Percentiles rank a stretch among this genome's conserved stretches.
These are phyloP conservation scores for Aspergillus thermomutatus DNA, from an alignment of 2,329 filamentous ascomycete genomes.

Conservation along the genomic window DNA sequence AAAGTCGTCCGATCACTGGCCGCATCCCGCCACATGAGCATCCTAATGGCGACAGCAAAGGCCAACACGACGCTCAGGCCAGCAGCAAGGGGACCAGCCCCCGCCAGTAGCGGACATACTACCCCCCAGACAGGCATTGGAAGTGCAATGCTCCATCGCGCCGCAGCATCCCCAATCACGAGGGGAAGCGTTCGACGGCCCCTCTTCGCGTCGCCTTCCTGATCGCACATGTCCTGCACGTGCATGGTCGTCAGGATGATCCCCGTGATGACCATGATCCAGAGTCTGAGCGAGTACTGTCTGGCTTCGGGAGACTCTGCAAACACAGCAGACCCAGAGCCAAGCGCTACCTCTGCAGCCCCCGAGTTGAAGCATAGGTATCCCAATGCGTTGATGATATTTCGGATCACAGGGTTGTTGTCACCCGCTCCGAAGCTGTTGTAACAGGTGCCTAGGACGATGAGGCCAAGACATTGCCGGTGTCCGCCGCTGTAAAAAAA, in stretches of 20 bases:
- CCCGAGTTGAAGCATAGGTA: conserved; percentile 1
- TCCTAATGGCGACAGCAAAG: neutral
- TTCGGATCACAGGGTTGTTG: neutral
- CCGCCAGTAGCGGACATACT: neutral
- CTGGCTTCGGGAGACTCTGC: neutral
- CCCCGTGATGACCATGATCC: conserved; percentile 11
- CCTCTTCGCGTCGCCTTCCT: conserved; percentile 24
- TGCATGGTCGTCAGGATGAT: conserved; percentile 37
- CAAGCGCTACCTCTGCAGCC: neutral
- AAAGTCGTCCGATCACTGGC: neutral
- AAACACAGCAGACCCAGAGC: neutral
- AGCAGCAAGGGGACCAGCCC: neutral
- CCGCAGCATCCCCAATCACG: neutral
- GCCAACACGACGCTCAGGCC: neutral
- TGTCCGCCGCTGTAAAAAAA: conserved; percentile 3
- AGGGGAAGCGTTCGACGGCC: conserved; percentile 16
- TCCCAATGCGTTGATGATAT: neutral
- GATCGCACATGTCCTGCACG: conserved; percentile 38
- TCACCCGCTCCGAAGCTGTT: neutral
- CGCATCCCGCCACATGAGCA: neutral
- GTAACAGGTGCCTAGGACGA: neutral
- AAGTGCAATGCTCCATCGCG: neutral
- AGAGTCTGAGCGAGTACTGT: neutral
- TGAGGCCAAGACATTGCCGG: neutral
- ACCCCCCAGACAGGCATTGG: neutral